phyloP scores from a whole-genome alignment of 164 flowering plant genomes.

The Aristolochia fimbriata region DNA sequence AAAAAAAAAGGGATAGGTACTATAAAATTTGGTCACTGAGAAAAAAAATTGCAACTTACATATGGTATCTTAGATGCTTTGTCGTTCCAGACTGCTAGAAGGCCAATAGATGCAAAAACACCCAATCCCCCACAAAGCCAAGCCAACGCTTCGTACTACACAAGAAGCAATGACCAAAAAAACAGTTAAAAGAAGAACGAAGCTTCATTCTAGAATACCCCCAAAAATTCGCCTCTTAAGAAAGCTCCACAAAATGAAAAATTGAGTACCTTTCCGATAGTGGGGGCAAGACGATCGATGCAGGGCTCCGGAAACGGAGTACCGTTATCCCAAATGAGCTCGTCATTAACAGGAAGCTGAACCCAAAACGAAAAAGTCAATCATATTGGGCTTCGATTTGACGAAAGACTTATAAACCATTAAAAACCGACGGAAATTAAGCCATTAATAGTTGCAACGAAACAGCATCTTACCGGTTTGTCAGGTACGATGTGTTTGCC shows the following conservation, averaged over 20 bases:
- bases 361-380: constrained; percentile 2
- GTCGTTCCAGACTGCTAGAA: constrained; percentile 81
- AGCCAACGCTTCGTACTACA: constrained; percentile 91
- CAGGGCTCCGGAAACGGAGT: constrained; percentile 88
- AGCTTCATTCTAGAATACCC: background rate
- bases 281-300: constrained; percentile 85
- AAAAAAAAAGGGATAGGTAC: too few species aligned
- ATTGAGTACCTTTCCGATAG: constrained; percentile 66
- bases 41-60: constrained; percentile 35
- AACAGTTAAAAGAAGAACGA: background rate
- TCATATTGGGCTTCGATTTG: constrained; percentile 1
- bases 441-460: background rate
- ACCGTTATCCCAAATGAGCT: constrained; percentile 91
- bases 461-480: constrained; percentile 45
- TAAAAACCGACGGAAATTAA: background rate
- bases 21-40: too few species aligned
- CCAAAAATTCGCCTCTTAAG: background rate
- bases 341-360: constrained; percentile 80
- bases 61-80: constrained; percentile 81
- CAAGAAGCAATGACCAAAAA: constrained; percentile 1
- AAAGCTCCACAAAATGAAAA: background rate
- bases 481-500: constrained; percentile 93
- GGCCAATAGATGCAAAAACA: constrained; percentile 59
- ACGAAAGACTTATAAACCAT: background rate
- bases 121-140: constrained; percentile 95